phyloP scores from a whole-genome alignment of 129 eudicot genomes.

The Calendula officinalis region DNA sequence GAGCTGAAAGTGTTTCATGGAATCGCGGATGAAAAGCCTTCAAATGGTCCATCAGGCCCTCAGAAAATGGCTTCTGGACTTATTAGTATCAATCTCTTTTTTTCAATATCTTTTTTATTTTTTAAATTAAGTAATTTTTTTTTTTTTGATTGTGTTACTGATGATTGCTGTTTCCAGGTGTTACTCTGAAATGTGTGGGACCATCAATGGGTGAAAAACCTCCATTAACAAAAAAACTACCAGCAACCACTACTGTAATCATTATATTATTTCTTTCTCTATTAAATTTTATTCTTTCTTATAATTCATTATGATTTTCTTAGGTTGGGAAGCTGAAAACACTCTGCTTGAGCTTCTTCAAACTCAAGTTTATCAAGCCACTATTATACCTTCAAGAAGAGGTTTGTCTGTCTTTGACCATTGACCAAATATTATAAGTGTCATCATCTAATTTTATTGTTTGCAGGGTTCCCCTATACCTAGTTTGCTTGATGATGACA shows the following conservation, averaged over 20 bases:
- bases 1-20: slow-evolving; percentile 79
- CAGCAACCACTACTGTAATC: slow-evolving; percentile 77
- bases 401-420: slow-evolving; percentile 33
- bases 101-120: too few relatives aligned
- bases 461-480: slow-evolving; percentile 48
- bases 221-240: slow-evolving; percentile 75
- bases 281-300: neutral
- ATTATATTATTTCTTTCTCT: neutral
- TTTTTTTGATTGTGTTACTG: neutral
- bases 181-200: slow-evolving; percentile 82
- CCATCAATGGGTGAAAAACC: slow-evolving; percentile 89
- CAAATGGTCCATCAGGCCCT: slow-evolving; percentile 68
- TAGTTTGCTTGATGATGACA: slow-evolving; percentile 74
- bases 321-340: slow-evolving; percentile 95
- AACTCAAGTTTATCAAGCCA: slow-evolving; percentile 63
- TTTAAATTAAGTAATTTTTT: too few relatives aligned
- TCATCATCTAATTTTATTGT: neutral
- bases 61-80: slow-evolving; percentile 84
- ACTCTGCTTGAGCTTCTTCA: slow-evolving; percentile 87
- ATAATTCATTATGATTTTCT: neutral
- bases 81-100: slow-evolving; percentile 37
- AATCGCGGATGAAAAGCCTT: slow-evolving; percentile 74
- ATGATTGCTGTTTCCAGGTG: slow-evolving; percentile 42
- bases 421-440: neutral
- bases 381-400: slow-evolving; percentile 83